A percentile compares a stretch with the other conserved stretches of the same genome.
phyloP scores from a whole-genome alignment of 108 stramenopile genomes.

The Bacterosira constricta region DNA sequence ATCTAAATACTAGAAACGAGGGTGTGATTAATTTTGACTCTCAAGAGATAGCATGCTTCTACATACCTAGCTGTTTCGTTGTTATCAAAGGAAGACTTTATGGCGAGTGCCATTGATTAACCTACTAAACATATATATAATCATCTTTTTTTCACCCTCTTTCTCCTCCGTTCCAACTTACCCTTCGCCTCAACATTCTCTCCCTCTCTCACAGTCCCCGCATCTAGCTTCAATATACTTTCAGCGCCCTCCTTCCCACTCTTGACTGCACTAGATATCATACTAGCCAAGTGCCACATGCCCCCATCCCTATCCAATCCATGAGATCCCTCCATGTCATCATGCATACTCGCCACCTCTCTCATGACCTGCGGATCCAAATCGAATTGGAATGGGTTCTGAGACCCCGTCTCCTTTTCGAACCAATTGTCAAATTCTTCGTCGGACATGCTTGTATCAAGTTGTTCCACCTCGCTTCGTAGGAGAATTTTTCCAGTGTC shows the following conservation, averaged over 20 bases:
- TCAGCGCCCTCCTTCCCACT: conserved; percentile 65
- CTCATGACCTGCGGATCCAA: conserved; percentile 82
- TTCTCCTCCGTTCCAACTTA: conserved; percentile 36
- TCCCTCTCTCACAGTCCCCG: conserved; percentile 55
- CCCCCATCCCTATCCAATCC: conserved; percentile 87
- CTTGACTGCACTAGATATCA: conserved; percentile 73
- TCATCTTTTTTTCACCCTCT: conserved; percentile 8
- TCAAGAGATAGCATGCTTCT: too few relatives aligned
- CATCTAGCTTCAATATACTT: conserved; percentile 65
- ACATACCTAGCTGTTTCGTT: too few relatives aligned
- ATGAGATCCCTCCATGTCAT: conserved; percentile 50
- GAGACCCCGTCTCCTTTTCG: conserved; percentile 71
- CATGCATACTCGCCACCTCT: conserved; percentile 80
- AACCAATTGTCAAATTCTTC: conserved; percentile 83
- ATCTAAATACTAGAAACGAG: too few relatives aligned
- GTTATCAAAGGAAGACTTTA: too few relatives aligned
- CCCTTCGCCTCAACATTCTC: conserved; percentile 27
- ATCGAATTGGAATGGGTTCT: conserved; percentile 73
- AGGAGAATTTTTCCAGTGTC: conserved; percentile 56
- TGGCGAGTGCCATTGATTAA: too few relatives aligned
- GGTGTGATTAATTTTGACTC: too few relatives aligned
- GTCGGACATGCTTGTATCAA: conserved; percentile 18
- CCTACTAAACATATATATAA: too few relatives aligned
- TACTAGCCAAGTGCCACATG: conserved; percentile 85
- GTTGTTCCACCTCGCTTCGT: conserved; percentile 37